Evolutionary conservation across 495 filamentous ascomycete species (phyloP), one percentile per base, ranked within the genome.

Genomic region (Penicillium psychrofluorescens): DNA sequence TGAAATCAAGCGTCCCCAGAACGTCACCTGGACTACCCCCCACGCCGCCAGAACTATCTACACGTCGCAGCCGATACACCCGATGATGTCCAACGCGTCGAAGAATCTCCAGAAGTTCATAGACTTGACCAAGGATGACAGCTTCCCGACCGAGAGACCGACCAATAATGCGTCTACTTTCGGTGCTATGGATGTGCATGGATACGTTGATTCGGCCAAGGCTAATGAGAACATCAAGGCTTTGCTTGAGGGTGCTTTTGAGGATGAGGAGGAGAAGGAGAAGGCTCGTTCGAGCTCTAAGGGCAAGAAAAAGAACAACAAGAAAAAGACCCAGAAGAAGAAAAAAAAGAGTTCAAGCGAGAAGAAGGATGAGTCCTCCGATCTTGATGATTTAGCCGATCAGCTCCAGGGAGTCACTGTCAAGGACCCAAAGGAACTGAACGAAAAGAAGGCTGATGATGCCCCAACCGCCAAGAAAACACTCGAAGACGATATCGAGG

Each of bases 141-240:
- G 45, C 4, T 56, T 51, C 29, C 44, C 58, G 16, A 50, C 50
- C 1, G 62, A 55, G 36, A 46, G 47, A n/a, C 40, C 38, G 29
- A 41, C 58, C 10, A 43, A 44, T 12, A 51, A 62, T 45, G 53
- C 22, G 7, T 38, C 64, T 11, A 56, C 48, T 1, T 74, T 75
- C 43, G 68, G 68, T 7, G 58, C 65, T 6, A 54, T 60, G 38
- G 82, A 88, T 42, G 76, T 77, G 36, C 77, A 78, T 40, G 67
- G 77, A 5, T 94, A 88, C 57, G 81, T 94, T 0, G 87, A 95
- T 53, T 70, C 83, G 0, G 72, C 72, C 22, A 84, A 91, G 54
- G 88, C 90, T 3, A 80, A 81, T 11, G 84, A 87, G 45, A 87
- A 94, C 51, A 81, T 95, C 46, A 95, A 95, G 61, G 88, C 84